These are phyloP conservation scores for Diaporthe nobilis DNA, from an alignment of 2,329 filamentous ascomycete genomes.

Conservation along the genomic window DNA sequence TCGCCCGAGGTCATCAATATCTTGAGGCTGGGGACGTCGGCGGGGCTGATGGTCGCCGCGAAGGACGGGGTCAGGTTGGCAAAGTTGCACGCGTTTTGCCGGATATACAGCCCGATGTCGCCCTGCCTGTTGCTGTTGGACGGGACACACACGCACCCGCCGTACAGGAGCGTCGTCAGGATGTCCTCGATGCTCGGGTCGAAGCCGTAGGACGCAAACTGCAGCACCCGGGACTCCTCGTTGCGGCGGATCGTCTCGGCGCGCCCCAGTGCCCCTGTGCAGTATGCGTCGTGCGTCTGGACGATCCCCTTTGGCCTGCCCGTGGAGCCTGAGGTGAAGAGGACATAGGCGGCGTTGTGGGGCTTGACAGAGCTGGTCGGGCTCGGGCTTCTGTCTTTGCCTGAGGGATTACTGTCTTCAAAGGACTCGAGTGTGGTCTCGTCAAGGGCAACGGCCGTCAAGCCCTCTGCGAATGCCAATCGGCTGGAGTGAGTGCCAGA, in stretches of 20 bases:
- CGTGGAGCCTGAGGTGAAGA: slow-evolving; percentile 52
- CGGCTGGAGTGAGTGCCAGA: neutral
- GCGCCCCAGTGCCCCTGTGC: slow-evolving; percentile 44
- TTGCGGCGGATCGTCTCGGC: slow-evolving; percentile 35
- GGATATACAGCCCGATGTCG: neutral
- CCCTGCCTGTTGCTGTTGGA: slow-evolving; percentile 48
- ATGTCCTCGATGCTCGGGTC: neutral
- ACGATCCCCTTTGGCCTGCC: slow-evolving; percentile 53
- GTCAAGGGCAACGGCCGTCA: neutral
- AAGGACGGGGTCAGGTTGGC: slow-evolving; percentile 2
- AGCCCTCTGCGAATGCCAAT: neutral
- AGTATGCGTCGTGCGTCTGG: slow-evolving; percentile 40
- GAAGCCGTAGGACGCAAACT: slow-evolving; percentile 52
- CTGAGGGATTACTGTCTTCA: neutral
- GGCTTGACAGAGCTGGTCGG: neutral
- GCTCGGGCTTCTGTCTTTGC: neutral
- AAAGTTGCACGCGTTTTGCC: neutral
- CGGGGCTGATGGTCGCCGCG: neutral
- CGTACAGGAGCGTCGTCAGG: slow-evolving; percentile 46
- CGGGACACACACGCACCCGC: slow-evolving; percentile 53
- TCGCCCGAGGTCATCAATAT: neutral
- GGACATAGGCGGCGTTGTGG: slow-evolving; percentile 30
- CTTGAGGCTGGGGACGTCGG: neutral
- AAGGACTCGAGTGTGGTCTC: neutral
- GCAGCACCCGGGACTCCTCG: slow-evolving; percentile 44